A percentile compares a stretch with the other conserved stretches of the same genome.
These are phyloP conservation scores for Pythium phragmitis DNA, from an alignment of 352 stramenopile genomes.

Conservation along the genomic window DNA sequence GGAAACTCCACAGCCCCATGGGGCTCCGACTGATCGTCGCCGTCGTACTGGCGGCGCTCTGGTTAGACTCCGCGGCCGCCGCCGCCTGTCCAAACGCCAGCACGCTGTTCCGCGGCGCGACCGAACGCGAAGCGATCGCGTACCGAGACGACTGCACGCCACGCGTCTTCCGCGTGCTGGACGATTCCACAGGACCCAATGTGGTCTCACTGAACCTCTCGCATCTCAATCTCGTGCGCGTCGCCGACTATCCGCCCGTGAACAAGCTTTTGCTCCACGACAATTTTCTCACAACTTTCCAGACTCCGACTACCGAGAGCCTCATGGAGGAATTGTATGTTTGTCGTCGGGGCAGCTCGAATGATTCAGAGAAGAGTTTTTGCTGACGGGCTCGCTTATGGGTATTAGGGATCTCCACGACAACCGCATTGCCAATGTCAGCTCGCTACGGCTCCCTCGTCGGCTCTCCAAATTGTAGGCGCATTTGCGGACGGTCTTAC, in stretches of 20 bases:
- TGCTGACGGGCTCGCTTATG: too few relatives aligned
- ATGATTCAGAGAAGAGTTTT: neutral
- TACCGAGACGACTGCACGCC: constrained; percentile 48
- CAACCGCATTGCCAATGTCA: constrained; percentile 49
- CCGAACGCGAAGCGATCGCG: constrained; percentile 42
- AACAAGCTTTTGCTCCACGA: constrained; percentile 53
- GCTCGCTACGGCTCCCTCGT: constrained; percentile 34
- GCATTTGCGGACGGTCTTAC: neutral
- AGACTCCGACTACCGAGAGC: constrained; percentile 36
- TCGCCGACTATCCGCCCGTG: constrained; percentile 52
- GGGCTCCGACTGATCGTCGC: neutral
- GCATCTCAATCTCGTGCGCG: constrained; percentile 45
- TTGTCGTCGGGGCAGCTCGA: neutral
- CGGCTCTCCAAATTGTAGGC: constrained; percentile 43
- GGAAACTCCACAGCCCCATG: neutral
- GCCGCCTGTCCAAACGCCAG: constrained; percentile 17
- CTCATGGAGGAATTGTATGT: constrained; percentile 51
- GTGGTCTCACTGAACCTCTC: constrained; percentile 66
- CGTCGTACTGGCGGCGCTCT: neutral
- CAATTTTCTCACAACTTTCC: constrained; percentile 59
- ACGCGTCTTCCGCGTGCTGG: constrained; percentile 43
- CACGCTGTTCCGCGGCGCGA: constrained; percentile 39
- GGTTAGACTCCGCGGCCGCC: neutral
- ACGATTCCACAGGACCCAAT: constrained; percentile 18
- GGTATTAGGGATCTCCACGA: constrained; percentile 36